phyloP scores from a whole-genome alignment of 2,329 filamentous ascomycete genomes.

The Fusarium falciforme region DNA sequence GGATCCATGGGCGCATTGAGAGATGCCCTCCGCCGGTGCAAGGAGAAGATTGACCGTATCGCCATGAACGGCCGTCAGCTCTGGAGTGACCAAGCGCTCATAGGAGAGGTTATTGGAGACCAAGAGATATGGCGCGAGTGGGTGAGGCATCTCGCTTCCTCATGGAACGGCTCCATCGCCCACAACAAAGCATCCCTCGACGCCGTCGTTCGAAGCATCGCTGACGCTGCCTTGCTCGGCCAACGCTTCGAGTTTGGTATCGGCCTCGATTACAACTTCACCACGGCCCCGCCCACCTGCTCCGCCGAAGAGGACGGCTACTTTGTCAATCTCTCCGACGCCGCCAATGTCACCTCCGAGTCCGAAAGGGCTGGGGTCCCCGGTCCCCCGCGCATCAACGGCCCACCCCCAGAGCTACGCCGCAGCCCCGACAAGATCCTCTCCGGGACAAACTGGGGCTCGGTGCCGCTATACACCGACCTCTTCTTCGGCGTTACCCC shows the following conservation, averaged over 20 bases:
- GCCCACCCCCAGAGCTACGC: conserved; percentile 44
- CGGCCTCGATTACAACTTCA: conserved; percentile 53
- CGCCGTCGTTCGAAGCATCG: conserved; percentile 40
- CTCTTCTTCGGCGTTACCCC: conserved; percentile 52
- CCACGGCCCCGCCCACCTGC: conserved; percentile 51
- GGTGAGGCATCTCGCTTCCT: conserved; percentile 42
- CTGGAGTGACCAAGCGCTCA: conserved; percentile 53
- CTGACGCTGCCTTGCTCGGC: conserved; percentile 43
- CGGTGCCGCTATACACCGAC: conserved; percentile 50
- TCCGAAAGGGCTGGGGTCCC: conserved; percentile 48
- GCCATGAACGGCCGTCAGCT: conserved; percentile 48
- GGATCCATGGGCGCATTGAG: conserved; percentile 47
- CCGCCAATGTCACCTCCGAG: conserved; percentile 30
- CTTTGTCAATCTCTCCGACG: conserved; percentile 47
- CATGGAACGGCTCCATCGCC: conserved; percentile 48
- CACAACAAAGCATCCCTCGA: conserved; percentile 21
- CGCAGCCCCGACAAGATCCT: conserved; percentile 26
- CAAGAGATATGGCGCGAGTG: conserved; percentile 53
- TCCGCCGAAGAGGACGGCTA: conserved; percentile 52
- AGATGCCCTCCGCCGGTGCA: conserved; percentile 39
- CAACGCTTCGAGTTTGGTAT: conserved; percentile 53
- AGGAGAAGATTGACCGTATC: conserved; percentile 45
- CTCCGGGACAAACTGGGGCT: conserved; percentile 43
- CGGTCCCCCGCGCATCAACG: conserved; percentile 43
- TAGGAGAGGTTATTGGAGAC: conserved; percentile 53